Evolutionary conservation across 768 basidiomycete genomes (phyloP), one percentile per base, ranked within the genome.

Genomic region (Collybia mongolica): DNA sequence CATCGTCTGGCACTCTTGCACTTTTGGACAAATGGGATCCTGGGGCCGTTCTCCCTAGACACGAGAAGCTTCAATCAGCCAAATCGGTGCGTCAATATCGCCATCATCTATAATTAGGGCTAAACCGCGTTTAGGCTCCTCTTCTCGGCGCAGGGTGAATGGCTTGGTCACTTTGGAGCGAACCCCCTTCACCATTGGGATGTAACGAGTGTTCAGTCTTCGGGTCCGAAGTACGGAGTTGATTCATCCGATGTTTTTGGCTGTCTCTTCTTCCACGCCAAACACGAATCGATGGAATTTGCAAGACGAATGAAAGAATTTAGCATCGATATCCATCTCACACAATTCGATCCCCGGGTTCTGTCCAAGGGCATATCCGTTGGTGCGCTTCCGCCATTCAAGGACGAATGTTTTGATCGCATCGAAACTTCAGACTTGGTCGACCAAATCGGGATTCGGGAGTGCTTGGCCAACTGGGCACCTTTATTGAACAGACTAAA

Each of bases 151-250:
- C 50, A 67, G 43, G 77, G 81, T 11, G 59, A 66, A 44, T 82
- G 79, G 79, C 54, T 79, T 19, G 66, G 68, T 12, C 65, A 65
- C 43, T 57, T 61, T 14, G 70, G 72, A 29, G 64, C 60, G 26
- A 76, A 73, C 38, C 79, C 81, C 0, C 66, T 82, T 0, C 67
- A 66, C 29, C 74, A 75, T 17, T 83, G 79, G 79, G 71, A 79
- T 55, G 44, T 75, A n/a, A 61, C 72, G 20, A 54, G 66, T n/a
- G 69, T 80, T 17, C 60, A 72, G 28, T 50, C 58, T 14, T 64
- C 70, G 0, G 78, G 78, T n/a, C 53, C 49, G 35, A 67, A 62
- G 37, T 53, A 68, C 45, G 65, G 66, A 5, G 43, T 71, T 38
- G 67, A 71, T 42, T 60, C 69, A 1, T 54, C 61, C 3, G 72